Percentiles rank a stretch among this genome's conserved stretches.
Evolutionary conservation across 2,329 filamentous ascomycete species (phyloP).

Genomic region (Alternaria solani): DNA sequence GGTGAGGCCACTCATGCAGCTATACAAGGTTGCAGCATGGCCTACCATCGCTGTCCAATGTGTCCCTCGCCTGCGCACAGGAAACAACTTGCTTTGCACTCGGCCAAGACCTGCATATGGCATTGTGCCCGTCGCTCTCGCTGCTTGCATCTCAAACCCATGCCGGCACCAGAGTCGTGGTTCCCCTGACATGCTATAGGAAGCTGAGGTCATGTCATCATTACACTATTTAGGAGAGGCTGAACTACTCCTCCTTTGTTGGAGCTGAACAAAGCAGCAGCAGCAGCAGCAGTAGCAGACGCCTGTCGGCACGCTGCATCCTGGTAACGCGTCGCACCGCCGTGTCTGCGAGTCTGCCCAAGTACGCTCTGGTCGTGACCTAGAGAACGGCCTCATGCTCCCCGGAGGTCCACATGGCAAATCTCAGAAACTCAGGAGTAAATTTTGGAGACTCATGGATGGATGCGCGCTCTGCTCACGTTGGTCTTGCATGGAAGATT

Average conservation of each 20-base stretch:
- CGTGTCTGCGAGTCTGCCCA: conserved; percentile 11
- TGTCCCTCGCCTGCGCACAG: conserved; percentile 32
- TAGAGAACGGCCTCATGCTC: conserved; percentile 2
- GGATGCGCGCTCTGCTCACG: conserved; percentile 26
- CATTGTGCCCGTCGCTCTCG: conserved; percentile 34
- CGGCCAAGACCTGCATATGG: conserved; percentile 41
- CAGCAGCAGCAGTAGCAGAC: conserved; percentile 22
- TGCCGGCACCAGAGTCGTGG: conserved; percentile 26
- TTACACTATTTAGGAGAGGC: conserved; percentile 29
- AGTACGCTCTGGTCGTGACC: conserved; percentile 1
- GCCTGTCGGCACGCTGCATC: conserved; percentile 19
- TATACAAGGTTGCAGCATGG: conserved; percentile 44
- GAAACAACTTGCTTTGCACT: conserved; percentile 42
- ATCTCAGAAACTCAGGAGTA: conserved; percentile 1
- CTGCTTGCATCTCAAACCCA: conserved; percentile 23
- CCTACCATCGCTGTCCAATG: conserved; percentile 45
- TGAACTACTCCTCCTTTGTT: conserved; percentile 37
- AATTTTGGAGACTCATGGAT: conserved; percentile 6
- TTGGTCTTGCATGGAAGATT: conserved; percentile 37
- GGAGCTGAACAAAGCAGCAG: conserved; percentile 27
- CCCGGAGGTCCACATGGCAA: conserved; percentile 1
- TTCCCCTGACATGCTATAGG: conserved; percentile 27
- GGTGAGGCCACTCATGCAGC: conserved; percentile 51
- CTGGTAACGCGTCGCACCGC: conserved; percentile 20
- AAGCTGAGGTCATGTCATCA: conserved; percentile 35